A percentile compares a stretch with the other conserved stretches of the same genome.
Evolutionary conservation across 2,329 filamentous ascomycete genomes (phyloP).

Genomic region (Venturia asperata): DNA sequence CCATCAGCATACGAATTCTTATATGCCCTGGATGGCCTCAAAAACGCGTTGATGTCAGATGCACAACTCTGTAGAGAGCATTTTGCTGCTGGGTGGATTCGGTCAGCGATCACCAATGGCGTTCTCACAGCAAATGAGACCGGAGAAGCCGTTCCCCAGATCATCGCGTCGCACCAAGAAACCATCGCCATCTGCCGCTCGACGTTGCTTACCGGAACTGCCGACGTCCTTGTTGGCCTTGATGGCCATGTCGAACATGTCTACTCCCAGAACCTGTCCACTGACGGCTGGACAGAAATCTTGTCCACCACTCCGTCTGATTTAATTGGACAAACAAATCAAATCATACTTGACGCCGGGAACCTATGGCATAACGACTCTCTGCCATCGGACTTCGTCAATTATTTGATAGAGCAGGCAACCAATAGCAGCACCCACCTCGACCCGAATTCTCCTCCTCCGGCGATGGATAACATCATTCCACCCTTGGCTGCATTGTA

Average conservation of each 20-base stretch:
- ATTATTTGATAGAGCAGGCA: constrained; percentile 37
- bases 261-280: not conserved
- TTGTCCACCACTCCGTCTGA: constrained; percentile 25
- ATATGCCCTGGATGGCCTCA: not conserved
- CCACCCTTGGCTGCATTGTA: constrained; percentile 29
- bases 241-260: constrained; percentile 27
- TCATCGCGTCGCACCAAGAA: constrained; percentile 20
- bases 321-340: constrained; percentile 26
- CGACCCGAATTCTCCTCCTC: constrained; percentile 30
- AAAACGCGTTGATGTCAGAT: not conserved
- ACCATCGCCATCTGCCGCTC: constrained; percentile 34
- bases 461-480: constrained; percentile 27
- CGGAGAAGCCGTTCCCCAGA: not conserved
- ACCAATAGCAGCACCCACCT: constrained; percentile 31
- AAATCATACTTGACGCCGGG: constrained; percentile 20
- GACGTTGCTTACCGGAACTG: constrained; percentile 28
- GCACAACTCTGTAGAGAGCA: constrained; percentile 16
- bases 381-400: constrained; percentile 40
- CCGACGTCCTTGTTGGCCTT: constrained; percentile 31
- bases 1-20: not conserved
- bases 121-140: not conserved
- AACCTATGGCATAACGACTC: constrained; percentile 45
- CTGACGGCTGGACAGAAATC: not conserved
- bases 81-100: constrained; percentile 28
- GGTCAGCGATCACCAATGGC: constrained; percentile 15